Evolutionary conservation across 495 filamentous ascomycete genomes (phyloP).

Genomic region (Jackrogersella minutella): DNA sequence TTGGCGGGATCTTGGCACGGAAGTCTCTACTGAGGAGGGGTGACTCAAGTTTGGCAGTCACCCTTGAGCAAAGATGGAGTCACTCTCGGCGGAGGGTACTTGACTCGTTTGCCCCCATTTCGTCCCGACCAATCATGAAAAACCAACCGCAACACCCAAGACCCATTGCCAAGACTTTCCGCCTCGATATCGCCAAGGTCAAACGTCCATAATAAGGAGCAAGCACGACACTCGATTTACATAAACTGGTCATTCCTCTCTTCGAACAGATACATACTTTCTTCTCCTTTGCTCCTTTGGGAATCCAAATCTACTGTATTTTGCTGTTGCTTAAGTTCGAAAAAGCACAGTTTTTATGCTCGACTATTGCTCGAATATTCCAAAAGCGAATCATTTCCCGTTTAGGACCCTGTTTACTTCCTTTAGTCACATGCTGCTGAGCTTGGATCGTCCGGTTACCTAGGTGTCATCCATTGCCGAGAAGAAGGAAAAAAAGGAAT

Average conservation of each 20-base stretch:
- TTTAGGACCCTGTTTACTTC: conserved; percentile 2
- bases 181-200: conserved; percentile 56
- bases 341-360: conserved; percentile 7
- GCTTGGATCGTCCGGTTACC: conserved; percentile 6
- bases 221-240: conserved; percentile 53
- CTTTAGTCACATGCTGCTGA: conserved; percentile 22
- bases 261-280: conserved; percentile 27
- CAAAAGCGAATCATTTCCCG: conserved; percentile 17
- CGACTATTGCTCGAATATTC: conserved; percentile 1
- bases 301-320: conserved; percentile 22
- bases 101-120: conserved; percentile 36
- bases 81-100: conserved; percentile 36
- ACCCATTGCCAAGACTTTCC: conserved; percentile 55
- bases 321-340: conserved; percentile 7
- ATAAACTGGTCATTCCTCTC: conserved; percentile 49
- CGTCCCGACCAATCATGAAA: conserved; percentile 34
- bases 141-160: conserved; percentile 37
- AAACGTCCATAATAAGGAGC: conserved; percentile 56
- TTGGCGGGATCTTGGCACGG: conserved; percentile 41
- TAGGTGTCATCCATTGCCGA: conserved; percentile 12
- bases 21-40: conserved; percentile 42
- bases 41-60: conserved; percentile 31
- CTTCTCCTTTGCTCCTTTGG: conserved; percentile 34
- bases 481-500: conserved; percentile 1
- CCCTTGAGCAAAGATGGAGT: conserved; percentile 11